These are phyloP conservation scores for Colletotrichum tropicale DNA, from an alignment of 2,329 filamentous ascomycete genomes.

Conservation along the genomic window DNA sequence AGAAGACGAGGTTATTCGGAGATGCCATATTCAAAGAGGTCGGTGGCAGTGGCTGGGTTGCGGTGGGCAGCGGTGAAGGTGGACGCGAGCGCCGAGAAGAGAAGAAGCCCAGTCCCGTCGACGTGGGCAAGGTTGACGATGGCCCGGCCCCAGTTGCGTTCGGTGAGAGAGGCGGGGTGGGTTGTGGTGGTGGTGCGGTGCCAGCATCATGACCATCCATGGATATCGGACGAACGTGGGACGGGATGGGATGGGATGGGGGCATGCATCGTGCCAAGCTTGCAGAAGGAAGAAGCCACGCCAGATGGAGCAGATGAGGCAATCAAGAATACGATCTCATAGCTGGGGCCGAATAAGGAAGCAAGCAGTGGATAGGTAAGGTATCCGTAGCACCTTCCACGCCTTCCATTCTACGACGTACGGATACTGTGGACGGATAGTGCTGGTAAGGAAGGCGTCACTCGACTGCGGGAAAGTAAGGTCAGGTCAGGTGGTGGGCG, in stretches of 20 bases:
- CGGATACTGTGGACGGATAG: not conserved
- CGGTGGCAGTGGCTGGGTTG: not conserved
- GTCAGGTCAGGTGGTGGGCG: not conserved
- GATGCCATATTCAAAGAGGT: not conserved
- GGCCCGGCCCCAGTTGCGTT: not conserved
- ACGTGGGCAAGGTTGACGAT: not conserved
- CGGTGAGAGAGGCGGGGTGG: conserved; percentile 3
- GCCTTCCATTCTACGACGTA: not conserved
- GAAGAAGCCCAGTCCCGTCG: not conserved
- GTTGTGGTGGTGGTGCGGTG: not conserved
- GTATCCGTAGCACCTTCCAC: not conserved
- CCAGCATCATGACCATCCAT: not conserved
- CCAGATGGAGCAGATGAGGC: not conserved
- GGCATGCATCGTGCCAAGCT: not conserved
- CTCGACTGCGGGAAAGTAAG: not conserved
- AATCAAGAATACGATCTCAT: not conserved
- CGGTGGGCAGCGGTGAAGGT: not conserved
- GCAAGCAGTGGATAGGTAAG: not conserved
- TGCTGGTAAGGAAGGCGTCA: not conserved
- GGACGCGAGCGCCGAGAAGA: not conserved
- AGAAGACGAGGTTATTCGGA: not conserved
- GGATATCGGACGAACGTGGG: not conserved
- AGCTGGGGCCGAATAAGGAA: not conserved
- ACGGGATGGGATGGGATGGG: not conserved
- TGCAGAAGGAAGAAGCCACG: not conserved